phyloP scores from a whole-genome alignment of 345 rosid genomes.

The Rhodamnia rubescens region DNA sequence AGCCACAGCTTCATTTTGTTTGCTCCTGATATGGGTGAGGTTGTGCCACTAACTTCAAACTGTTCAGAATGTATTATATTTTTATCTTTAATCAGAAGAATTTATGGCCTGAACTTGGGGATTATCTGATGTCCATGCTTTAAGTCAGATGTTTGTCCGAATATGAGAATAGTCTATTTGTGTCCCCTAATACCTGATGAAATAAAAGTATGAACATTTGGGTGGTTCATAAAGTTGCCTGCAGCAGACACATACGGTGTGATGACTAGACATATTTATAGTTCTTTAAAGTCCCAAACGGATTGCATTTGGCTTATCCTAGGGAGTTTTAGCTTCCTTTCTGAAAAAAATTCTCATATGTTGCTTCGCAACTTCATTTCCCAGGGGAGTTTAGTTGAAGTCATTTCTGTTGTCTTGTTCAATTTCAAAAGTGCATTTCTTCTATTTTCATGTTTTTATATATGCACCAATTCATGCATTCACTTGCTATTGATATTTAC shows the following conservation, averaged over 20 bases:
- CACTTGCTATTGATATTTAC: neutral
- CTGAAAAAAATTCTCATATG: neutral
- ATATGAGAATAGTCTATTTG: neutral
- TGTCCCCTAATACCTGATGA: neutral
- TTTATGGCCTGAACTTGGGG: neutral
- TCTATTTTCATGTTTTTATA: neutral
- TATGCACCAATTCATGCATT: neutral
- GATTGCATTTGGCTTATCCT: neutral
- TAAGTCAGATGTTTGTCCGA: too few species aligned
- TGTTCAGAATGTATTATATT: neutral
- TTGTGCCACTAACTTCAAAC: conserved; percentile 5
- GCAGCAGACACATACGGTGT: neutral
- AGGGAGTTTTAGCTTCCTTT: neutral
- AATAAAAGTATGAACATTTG: neutral
- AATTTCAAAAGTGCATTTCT: neutral
- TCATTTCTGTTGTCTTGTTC: too few species aligned
- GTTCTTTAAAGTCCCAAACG: neutral
- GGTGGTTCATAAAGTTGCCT: neutral
- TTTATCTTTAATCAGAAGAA: neutral
- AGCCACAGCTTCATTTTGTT: conserved; percentile 74
- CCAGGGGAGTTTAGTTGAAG: too few species aligned
- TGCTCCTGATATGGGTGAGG: conserved; percentile 85
- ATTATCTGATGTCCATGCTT: neutral
- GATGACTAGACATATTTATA: neutral
- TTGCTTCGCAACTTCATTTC: too few species aligned